Evolutionary conservation across 768 basidiomycete species (phyloP).

Genomic region (Termitomyces bulborhizus): DNA sequence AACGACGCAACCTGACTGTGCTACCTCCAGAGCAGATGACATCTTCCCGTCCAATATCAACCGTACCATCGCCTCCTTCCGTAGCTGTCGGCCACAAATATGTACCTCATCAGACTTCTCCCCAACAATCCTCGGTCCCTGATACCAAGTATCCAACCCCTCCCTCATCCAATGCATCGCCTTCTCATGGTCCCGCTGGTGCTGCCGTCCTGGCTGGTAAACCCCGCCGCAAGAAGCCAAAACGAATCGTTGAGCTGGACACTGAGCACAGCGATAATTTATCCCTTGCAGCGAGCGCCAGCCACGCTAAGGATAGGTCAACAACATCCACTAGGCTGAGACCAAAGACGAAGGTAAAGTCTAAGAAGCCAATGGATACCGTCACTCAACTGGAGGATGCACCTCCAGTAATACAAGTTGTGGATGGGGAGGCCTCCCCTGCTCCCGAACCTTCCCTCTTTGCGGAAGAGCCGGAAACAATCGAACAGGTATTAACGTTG

Average conservation of each 20-base stretch:
- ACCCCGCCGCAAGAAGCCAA: constrained; percentile 53
- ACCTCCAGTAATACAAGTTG: constrained; percentile 6
- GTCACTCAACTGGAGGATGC: constrained; percentile 1
- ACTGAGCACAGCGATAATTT: constrained; percentile 34
- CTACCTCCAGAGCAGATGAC: constrained; percentile 46
- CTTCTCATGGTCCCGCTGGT: constrained; percentile 31
- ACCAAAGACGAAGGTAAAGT: constrained; percentile 18
- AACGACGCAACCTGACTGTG: constrained; percentile 52
- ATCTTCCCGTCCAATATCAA: constrained; percentile 40
- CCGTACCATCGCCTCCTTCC: constrained; percentile 51
- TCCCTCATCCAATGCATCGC: constrained; percentile 38
- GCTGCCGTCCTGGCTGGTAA: constrained; percentile 31
- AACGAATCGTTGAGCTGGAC: constrained; percentile 77
- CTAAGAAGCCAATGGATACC: constrained; percentile 14
- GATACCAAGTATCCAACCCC: constrained; percentile 25
- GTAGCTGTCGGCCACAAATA: constrained; percentile 47
- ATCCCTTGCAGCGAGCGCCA: constrained; percentile 15
- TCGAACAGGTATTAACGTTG: neutral
- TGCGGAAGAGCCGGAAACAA: constrained; percentile 7
- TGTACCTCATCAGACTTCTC: constrained; percentile 12
- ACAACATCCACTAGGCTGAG: constrained; percentile 17
- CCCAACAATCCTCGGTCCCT: constrained; percentile 14
- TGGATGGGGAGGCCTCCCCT: neutral
- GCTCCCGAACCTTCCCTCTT: neutral
- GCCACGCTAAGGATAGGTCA: constrained; percentile 28